Evolutionary conservation across 495 filamentous ascomycete species (phyloP).

Genomic region (Alectoria sarmentosa): DNA sequence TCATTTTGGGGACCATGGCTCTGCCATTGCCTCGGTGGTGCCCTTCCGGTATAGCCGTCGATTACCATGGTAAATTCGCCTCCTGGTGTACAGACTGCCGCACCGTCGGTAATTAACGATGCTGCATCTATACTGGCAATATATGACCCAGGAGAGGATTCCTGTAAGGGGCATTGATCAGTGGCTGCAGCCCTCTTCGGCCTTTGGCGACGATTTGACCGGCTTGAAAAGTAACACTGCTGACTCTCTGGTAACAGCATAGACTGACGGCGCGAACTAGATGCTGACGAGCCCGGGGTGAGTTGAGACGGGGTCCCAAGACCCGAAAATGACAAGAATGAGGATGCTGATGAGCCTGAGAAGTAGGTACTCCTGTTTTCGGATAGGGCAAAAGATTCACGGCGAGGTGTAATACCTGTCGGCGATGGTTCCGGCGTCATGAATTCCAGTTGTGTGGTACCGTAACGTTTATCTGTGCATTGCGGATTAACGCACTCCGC

Average conservation of each 20-base stretch:
- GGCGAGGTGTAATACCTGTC: neutral
- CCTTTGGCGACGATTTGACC: neutral
- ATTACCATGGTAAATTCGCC: neutral
- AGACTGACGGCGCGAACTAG: conserved; percentile 13
- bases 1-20: neutral
- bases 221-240: conserved; percentile 15
- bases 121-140: neutral
- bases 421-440: neutral
- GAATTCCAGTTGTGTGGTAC: neutral
- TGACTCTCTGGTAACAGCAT: conserved; percentile 2
- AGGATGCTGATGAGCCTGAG: conserved; percentile 6
- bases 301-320: conserved; percentile 2
- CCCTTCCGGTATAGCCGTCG: neutral
- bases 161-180: conserved; percentile 8
- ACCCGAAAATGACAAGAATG: conserved; percentile 3
- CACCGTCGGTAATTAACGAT: neutral
- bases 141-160: neutral
- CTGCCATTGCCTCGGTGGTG: neutral
- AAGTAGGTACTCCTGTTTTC: neutral
- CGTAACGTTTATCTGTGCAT: conserved; percentile 4
- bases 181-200: neutral
- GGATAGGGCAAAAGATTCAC: neutral
- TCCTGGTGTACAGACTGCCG: neutral
- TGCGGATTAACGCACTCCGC: conserved; percentile 10
- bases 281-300: conserved; percentile 8